Base-by-base conservation (phyloP, 1,139 yeast genomes). In the Yamadazyma dushanensis region DNA sequence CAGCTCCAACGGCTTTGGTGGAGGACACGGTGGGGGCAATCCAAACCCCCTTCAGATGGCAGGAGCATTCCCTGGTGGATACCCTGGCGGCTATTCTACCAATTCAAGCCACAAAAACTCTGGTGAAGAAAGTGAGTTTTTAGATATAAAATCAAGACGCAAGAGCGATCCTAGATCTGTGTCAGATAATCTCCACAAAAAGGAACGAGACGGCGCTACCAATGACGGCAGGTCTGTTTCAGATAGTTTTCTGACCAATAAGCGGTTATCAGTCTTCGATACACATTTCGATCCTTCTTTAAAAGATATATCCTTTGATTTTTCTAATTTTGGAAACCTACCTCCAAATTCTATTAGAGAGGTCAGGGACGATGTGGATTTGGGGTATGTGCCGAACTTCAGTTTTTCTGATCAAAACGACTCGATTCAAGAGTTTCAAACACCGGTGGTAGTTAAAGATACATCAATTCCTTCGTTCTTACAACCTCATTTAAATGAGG, bases 241-340 rank as follows among this genome's bases (percentile, higher is more conserved):
- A 3, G 51, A 47, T 33, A 51, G 51, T 9, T 16, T 35, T 22
- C 23, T 41, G 14, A 34, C 37, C 23, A 29, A 27, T 17, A 32
- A 29, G 17, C 28, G 51, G 6, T 34, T 26, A 7, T 46, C 50
- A 1, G 50, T 46, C 7, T 47, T 47, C 30, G 51, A 47, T 29
- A 47, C 51, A 13, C 39, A 36, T 11, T 47, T 47, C 33, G 51
- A 47, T 31, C 51, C 51, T 2, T 43, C 50, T 0, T 20, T 47
- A 3, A 38, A 40, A 27, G 49, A 47, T 16, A 43, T 37, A 8
- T 34, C 39, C 2, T 47, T 47, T 32, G 46, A 47, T 28, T 47
- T 47, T 29, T 22, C 34, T 4, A 26, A 16, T 17, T 3, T 26
- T 10, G 16, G n/a, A 8, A 17, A 20, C 15, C 28, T 18, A 3